Conservation (phyloP, 1,284 basidiomycete genomes). For the Cystobasidium pallidum region DNA sequence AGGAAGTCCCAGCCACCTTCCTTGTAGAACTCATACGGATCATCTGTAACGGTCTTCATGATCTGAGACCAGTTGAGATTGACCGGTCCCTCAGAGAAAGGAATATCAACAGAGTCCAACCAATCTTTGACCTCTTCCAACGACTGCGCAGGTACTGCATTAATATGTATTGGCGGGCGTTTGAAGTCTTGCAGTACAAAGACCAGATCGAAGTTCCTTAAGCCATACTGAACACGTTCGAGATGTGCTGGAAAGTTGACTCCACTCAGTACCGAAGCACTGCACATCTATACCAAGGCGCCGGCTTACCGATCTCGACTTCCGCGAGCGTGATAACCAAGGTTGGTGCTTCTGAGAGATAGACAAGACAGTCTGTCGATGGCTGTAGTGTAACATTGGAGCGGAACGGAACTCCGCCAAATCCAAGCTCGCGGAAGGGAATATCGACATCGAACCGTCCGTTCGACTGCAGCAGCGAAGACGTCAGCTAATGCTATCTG, state of each 20-base stretch:
- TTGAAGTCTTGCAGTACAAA: slow-evolving; percentile 97
- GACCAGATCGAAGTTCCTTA: slow-evolving; percentile 97
- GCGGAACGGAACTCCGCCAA: slow-evolving; percentile 95
- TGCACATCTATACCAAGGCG: neutral
- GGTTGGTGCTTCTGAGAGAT: slow-evolving; percentile 94
- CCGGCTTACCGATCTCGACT: slow-evolving; percentile 70
- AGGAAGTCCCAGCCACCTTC: slow-evolving; percentile 95
- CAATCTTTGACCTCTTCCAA: slow-evolving; percentile 97
- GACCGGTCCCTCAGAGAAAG: slow-evolving; percentile 92
- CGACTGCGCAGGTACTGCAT: slow-evolving; percentile 86
- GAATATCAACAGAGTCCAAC: slow-evolving; percentile 98
- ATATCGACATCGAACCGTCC: slow-evolving; percentile 91
- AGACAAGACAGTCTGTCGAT: slow-evolving; percentile 94
- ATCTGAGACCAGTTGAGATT: slow-evolving; percentile 98
- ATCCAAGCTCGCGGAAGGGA: slow-evolving; percentile 95
- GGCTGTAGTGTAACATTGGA: slow-evolving; percentile 93
- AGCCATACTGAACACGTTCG: slow-evolving; percentile 93
- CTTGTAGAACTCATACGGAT: slow-evolving; percentile 93
- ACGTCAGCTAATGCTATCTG: neutral
- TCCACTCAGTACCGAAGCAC: neutral
- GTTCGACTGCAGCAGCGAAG: slow-evolving; percentile 54
- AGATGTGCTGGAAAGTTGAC: slow-evolving; percentile 68
- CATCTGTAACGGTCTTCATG: slow-evolving; percentile 76
- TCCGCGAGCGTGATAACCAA: slow-evolving; percentile 91
- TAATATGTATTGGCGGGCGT: slow-evolving; percentile 87